Evolutionary conservation across 1,284 basidiomycete genomes (phyloP).

Genomic region (Microbotryum silenes-acaulis): DNA sequence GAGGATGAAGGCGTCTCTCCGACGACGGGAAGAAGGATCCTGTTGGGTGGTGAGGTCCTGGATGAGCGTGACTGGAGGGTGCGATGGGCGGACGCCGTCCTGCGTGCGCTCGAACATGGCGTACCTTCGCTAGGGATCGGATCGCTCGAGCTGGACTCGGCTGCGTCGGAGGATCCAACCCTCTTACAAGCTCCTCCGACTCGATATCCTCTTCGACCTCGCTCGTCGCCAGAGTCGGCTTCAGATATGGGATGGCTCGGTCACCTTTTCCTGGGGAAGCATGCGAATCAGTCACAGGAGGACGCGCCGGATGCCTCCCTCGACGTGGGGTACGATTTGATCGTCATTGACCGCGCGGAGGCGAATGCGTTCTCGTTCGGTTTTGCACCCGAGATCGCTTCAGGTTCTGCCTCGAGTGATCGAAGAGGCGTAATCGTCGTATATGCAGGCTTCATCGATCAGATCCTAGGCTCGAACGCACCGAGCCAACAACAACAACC

Average conservation of each 20-base stretch:
- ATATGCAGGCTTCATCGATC: slow-evolving; percentile 35
- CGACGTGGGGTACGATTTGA: slow-evolving; percentile 29
- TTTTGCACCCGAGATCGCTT: slow-evolving; percentile 20
- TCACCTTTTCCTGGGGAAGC: slow-evolving; percentile 14
- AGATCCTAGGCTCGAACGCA: slow-evolving; percentile 23
- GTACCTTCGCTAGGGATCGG: slow-evolving; percentile 8
- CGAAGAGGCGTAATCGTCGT: slow-evolving; percentile 32
- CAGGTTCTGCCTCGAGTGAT: neutral
- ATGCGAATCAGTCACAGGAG: neutral
- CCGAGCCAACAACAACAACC: neutral
- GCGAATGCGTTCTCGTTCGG: slow-evolving; percentile 36
- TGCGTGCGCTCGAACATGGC: slow-evolving; percentile 28
- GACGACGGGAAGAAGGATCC: slow-evolving; percentile 13
- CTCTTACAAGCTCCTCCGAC: slow-evolving; percentile 20
- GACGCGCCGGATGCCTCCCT: neutral
- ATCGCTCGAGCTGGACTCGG: neutral
- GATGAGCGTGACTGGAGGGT: slow-evolving; percentile 33
- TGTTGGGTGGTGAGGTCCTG: slow-evolving; percentile 35
- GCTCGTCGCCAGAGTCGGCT: neutral
- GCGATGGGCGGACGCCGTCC: slow-evolving; percentile 27
- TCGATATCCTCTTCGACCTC: slow-evolving; percentile 11
- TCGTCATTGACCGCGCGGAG: slow-evolving; percentile 34
- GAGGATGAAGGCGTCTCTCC: slow-evolving; percentile 25
- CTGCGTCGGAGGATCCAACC: neutral
- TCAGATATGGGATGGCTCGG: slow-evolving; percentile 3